Base-by-base conservation (phyloP, 805 yeast species). In the Nakazawaea siamensis region DNA sequence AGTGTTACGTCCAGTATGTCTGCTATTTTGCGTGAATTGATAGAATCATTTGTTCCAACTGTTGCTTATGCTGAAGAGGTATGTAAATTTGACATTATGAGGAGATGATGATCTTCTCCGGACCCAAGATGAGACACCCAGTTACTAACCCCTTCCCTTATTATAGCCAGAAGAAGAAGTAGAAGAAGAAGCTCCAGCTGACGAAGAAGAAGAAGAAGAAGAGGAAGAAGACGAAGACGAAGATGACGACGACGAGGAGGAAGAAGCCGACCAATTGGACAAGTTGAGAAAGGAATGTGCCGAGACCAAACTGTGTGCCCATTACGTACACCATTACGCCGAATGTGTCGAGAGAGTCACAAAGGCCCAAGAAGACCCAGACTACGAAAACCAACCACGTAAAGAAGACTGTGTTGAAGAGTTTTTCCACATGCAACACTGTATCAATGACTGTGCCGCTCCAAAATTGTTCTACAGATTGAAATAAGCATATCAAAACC, bases 361-460 rank as follows among this genome's bases (percentile, higher is more conserved):
- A 46, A 75, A 79, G 59, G 94, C 78, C 50, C 73, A 69, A 68
- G 85, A 87, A 66, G 88, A 84, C 55, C 81, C 73, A 48, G 94
- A 68, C 49, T 88, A 90, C 58, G 95, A 64, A 19, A 79, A 81
- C 40, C 73, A 72, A 51, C 77, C 69, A 9, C 70, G 85, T 71
- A 90, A 90, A 66, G 98, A 90, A 70, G 97, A 90, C 66, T 90
- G 98, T 72, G 81, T 90, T 43, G 97, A 90, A 66, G 98, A 90
- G 66, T 90, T 83, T 62, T 90, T 90, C 86, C 97, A 92, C 66
- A 71, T 88, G 59, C 86, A 86, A 62, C 97, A 90, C 64, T 85
- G 94, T 68, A 50, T 88, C 52, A 86, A 85, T 64, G 92, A 84
- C 58, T 77, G 94, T 68, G 86, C 80, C 58, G 86, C 94, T 44